Conservation (phyloP, 1,284 basidiomycete species). For the Calocybe gambosa region DNA sequence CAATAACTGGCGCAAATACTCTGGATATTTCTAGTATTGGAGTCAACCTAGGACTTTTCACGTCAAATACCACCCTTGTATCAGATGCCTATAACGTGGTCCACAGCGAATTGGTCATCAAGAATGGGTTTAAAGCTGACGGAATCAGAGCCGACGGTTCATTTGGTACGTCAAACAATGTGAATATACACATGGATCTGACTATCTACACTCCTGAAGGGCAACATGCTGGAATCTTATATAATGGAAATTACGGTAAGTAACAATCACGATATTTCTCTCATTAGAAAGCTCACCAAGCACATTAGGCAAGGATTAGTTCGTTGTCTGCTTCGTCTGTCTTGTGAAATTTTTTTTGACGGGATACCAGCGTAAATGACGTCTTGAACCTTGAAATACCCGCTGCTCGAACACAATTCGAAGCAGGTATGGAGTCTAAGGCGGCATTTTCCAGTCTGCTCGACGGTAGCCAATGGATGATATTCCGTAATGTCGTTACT, state of each 20-base stretch:
- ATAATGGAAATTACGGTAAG: constrained; percentile 54
- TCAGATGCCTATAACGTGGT: constrained; percentile 45
- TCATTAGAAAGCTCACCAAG: constrained; percentile 32
- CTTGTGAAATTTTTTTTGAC: constrained; percentile 13
- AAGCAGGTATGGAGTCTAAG: constrained; percentile 33
- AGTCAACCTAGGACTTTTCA: constrained; percentile 46
- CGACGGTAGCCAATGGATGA: constrained; percentile 60
- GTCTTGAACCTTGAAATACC: constrained; percentile 45
- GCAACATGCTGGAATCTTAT: constrained; percentile 49
- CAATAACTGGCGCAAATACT: constrained; percentile 58
- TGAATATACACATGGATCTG: constrained; percentile 46
- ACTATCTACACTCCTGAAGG: constrained; percentile 36
- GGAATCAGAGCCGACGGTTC: constrained; percentile 60
- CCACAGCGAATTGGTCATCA: constrained; percentile 44
- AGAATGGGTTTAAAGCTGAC: constrained; percentile 42
- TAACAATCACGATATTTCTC: constrained; percentile 12
- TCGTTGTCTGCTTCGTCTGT: constrained; percentile 28
- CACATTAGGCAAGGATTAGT: constrained; percentile 52
- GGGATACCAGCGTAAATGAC: constrained; percentile 43
- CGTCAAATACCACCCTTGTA: constrained; percentile 39
- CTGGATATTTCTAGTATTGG: constrained; percentile 57
- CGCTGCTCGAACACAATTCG: constrained; percentile 48
- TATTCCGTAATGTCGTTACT: constrained; percentile 51
- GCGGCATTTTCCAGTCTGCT: constrained; percentile 46
- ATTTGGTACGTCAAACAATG: constrained; percentile 36